These are phyloP conservation scores for Boletus bicolor DNA, from an alignment of 768 basidiomycete genomes.

Conservation along the genomic window DNA sequence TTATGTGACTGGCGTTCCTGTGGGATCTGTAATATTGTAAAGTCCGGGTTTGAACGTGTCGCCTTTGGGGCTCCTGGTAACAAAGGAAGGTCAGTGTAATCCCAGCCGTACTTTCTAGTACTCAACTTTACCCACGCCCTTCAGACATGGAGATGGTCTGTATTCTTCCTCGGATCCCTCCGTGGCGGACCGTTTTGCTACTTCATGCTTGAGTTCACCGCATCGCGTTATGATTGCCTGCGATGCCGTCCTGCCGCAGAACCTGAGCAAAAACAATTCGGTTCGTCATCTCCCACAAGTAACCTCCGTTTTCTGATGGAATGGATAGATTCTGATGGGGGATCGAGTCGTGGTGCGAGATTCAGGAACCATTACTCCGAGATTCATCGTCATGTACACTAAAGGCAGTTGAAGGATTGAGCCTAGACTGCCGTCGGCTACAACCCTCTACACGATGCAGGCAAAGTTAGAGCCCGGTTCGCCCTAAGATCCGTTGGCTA, in stretches of 20 bases:
- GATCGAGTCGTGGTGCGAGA: slow-evolving; percentile 52
- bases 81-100: slow-evolving; percentile 47
- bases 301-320: slow-evolving; percentile 28
- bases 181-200: slow-evolving; percentile 56
- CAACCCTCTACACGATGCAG: slow-evolving; percentile 17
- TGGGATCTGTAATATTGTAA: slow-evolving; percentile 59
- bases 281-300: slow-evolving; percentile 21
- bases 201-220: slow-evolving; percentile 63
- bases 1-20: slow-evolving; percentile 61
- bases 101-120: neutral
- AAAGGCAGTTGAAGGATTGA: slow-evolving; percentile 31
- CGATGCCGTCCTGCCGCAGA: slow-evolving; percentile 44
- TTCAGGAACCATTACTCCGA: slow-evolving; percentile 56
- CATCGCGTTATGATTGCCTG: slow-evolving; percentile 66
- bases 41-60: slow-evolving; percentile 53
- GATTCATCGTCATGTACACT: slow-evolving; percentile 57
- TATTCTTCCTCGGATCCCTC: slow-evolving; percentile 62
- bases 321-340: slow-evolving; percentile 41
- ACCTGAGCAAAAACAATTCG: slow-evolving; percentile 23
- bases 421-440: slow-evolving; percentile 15
- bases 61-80: slow-evolving; percentile 55
- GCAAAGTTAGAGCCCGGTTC: slow-evolving; percentile 23
- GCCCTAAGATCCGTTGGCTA: slow-evolving; percentile 19
- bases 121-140: slow-evolving; percentile 2
- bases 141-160: slow-evolving; percentile 58